Percentiles rank a stretch among this genome's conserved stretches.
Conservation (phyloP, 1,139 yeast genomes). For the Taiozyma sp. region DNA sequence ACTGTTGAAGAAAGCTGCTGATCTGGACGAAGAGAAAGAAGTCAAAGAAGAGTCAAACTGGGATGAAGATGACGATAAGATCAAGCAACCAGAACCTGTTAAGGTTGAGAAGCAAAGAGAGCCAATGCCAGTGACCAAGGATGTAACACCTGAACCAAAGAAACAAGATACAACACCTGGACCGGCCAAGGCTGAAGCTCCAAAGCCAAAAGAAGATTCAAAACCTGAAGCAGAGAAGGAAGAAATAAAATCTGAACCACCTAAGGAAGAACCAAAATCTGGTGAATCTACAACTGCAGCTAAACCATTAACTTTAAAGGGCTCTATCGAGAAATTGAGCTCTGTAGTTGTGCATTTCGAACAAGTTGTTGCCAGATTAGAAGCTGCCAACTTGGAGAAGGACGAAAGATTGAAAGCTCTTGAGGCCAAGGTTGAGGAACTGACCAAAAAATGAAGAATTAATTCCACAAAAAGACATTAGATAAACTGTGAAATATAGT, state of each 20-base stretch:
- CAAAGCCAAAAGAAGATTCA: conserved; percentile 9
- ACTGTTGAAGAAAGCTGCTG: conserved; percentile 46
- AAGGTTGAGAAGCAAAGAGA: conserved; percentile 10
- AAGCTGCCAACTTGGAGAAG: conserved; percentile 52
- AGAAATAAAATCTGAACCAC: conserved; percentile 20
- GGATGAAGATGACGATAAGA: conserved; percentile 25
- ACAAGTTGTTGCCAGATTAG: conserved; percentile 45
- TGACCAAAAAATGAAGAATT: conserved; percentile 18
- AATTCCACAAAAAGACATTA: neutral
- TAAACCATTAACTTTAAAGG: conserved; percentile 50
- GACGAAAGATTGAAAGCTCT: conserved; percentile 49
- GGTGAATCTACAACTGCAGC: conserved; percentile 14
- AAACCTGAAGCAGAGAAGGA: conserved; percentile 14
- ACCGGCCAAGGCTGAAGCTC: conserved; percentile 14
- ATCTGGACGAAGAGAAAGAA: conserved; percentile 36
- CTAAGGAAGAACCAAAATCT: conserved; percentile 2
- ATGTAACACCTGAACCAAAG: conserved; percentile 18
- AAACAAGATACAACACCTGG: conserved; percentile 11
- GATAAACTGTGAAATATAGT: neutral
- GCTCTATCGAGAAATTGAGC: conserved; percentile 63
- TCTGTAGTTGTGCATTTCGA: conserved; percentile 53
- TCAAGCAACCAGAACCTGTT: conserved; percentile 9
- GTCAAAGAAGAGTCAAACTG: conserved; percentile 28
- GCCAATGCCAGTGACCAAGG: conserved; percentile 13
- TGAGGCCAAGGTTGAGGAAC: conserved; percentile 39